Percentiles rank a stretch among this genome's conserved stretches.
These are phyloP conservation scores for Fraxinus ornus DNA, from an alignment of 305 asterid species.

Conservation along the genomic window DNA sequence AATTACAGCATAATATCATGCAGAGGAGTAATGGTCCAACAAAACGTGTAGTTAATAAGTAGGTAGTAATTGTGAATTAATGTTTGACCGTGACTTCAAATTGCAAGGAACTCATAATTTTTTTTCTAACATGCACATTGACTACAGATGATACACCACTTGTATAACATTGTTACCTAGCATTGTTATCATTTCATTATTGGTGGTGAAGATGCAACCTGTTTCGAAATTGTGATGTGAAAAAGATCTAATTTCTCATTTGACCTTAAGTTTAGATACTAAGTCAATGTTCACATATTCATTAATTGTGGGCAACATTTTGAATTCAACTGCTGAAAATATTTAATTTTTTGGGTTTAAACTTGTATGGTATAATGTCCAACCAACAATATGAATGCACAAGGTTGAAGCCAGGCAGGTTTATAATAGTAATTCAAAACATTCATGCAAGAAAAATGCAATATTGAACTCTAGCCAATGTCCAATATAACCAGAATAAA, in stretches of 20 bases:
- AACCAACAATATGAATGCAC: neutral
- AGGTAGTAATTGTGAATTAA: too few relatives aligned
- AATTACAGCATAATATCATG: too few relatives aligned
- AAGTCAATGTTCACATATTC: conserved; percentile 4
- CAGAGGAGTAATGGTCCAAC: too few relatives aligned
- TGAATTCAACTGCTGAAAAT: too few relatives aligned
- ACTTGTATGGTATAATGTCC: neutral
- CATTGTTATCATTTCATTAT: too few relatives aligned
- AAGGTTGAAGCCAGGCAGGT: neutral
- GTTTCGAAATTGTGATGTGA: neutral
- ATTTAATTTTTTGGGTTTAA: too few relatives aligned
- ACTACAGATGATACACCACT: too few relatives aligned
- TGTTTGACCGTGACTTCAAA: too few relatives aligned
- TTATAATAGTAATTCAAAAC: neutral
- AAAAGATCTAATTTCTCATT: neutral
- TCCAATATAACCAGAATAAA: neutral
- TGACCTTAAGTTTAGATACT: neutral
- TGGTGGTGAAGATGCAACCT: neutral
- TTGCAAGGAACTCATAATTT: too few relatives aligned
- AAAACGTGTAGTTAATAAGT: too few relatives aligned
- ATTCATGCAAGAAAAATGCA: neutral
- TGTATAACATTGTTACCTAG: too few relatives aligned
- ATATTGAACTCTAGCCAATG: neutral
- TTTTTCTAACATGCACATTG: too few relatives aligned
- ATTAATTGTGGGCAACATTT: neutral